Conservation (phyloP, 2,329 filamentous ascomycete genomes). For the Pestalotiopsis sp. region DNA sequence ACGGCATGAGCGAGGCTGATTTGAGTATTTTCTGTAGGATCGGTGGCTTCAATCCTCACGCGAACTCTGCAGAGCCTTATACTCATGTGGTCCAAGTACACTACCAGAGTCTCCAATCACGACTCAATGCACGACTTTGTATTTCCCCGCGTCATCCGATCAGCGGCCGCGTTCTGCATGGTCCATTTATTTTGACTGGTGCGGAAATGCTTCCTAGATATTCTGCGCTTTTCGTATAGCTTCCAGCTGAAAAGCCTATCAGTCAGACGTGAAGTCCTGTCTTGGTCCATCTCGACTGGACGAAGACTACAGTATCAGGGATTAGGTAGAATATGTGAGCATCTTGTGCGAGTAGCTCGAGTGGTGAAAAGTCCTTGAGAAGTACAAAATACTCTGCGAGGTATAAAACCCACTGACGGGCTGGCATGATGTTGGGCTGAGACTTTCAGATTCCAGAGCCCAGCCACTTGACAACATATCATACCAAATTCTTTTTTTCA, state of each 20-base stretch:
- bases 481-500: not conserved
- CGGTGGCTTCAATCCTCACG: not conserved
- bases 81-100: not conserved
- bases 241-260: not conserved
- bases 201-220: not conserved
- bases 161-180: not conserved
- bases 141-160: not conserved
- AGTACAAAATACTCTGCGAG: not conserved
- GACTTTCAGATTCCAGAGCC: not conserved
- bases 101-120: not conserved
- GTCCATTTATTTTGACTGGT: not conserved
- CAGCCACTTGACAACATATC: not conserved
- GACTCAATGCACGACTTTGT: not conserved
- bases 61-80: not conserved
- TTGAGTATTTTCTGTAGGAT: not conserved
- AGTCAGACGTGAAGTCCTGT: not conserved
- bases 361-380: not conserved
- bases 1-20: not conserved
- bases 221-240: not conserved
- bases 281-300: not conserved
- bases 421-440: too few relatives aligned
- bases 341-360: not conserved
- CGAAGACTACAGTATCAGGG: not conserved
- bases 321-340: not conserved
- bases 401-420: too few relatives aligned